Evolutionary conservation across 768 basidiomycete genomes (phyloP), one percentile per base, ranked within the genome.

Genomic region (Cystofilobasidium bisporidii): DNA sequence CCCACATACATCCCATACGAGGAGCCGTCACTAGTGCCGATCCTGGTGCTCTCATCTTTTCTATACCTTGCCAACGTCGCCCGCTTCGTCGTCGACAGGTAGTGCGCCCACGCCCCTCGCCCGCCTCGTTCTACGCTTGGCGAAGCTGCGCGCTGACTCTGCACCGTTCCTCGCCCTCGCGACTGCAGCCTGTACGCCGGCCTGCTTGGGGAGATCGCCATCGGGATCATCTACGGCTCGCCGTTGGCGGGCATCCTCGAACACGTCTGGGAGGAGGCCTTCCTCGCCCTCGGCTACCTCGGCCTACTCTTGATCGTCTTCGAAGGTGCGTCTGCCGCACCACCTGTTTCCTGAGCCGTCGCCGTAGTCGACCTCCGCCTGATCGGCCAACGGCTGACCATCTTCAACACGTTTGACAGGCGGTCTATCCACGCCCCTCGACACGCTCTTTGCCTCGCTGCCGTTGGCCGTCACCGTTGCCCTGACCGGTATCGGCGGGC

Each of bases 181-280:
- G 6, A 1, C 28, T 2, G n/a, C 28, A 56, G 53, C 47, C 26
- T 83, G 14, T 76, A 82, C 70, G 83, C 82, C 1, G 81, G 80
- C 11, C 53, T 67, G 3, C 60, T 67, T 1, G 65, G 65, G 10
- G 65, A 67, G 41, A 79, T 84, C n/a, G 72, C 79, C 26, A 71
- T 85, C 15, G 85, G 85, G 10, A 79, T 84, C 69, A 73, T 85
- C 10, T 85, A 79, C 73, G 84, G 85, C 11, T 76, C 79, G 10
- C 82, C 85, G 11, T 76, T 81, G 0, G 79, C 80, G 3, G 75
- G 76, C 40, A 81, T 85, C 69, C 70, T 78, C 3, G 71, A 71
- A 11, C 61, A 72, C 15, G 71, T 75, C 9, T 78, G 81, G 74
- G 77, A 83, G 72, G 71, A 75, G 48, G 78, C 82, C 0, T 80